Percentiles rank a stretch among this genome's conserved stretches.
These are phyloP conservation scores for Solanum rostratum DNA, from an alignment of 257 asterid genomes.

Conservation along the genomic window DNA sequence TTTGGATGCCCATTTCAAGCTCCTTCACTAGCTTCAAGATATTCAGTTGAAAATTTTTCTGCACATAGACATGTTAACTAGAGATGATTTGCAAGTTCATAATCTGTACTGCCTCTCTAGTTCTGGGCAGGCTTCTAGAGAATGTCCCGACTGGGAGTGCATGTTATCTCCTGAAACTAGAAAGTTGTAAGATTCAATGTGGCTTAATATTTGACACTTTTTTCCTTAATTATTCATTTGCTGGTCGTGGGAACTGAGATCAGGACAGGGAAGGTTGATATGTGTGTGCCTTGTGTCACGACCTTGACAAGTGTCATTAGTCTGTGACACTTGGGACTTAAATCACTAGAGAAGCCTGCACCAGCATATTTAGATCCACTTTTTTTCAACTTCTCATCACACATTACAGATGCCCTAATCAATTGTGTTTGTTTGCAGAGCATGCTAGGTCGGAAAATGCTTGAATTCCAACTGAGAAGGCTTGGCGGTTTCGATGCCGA, in stretches of 20 bases:
- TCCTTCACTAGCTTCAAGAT: background rate
- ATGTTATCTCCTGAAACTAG: background rate
- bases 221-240: background rate
- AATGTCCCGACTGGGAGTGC: background rate
- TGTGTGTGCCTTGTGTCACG: background rate
- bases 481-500: slow-evolving; percentile 61
- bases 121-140: background rate
- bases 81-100: background rate
- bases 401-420: background rate
- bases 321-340: no score
- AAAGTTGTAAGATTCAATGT: background rate
- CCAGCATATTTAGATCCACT: background rate
- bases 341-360: background rate
- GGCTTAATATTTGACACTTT: background rate
- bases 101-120: background rate
- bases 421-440: slow-evolving; percentile 38
- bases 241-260: background rate
- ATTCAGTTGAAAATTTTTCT: background rate
- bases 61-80: background rate
- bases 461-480: slow-evolving; percentile 90
- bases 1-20: background rate
- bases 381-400: background rate
- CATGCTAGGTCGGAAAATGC: slow-evolving; percentile 81
- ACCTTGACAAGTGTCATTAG: no score
- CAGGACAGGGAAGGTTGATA: background rate